Evolutionary conservation across 2,329 filamentous ascomycete genomes (phyloP), one percentile per base, ranked within the genome.

Genomic region (Colletotrichum chrysophilum): DNA sequence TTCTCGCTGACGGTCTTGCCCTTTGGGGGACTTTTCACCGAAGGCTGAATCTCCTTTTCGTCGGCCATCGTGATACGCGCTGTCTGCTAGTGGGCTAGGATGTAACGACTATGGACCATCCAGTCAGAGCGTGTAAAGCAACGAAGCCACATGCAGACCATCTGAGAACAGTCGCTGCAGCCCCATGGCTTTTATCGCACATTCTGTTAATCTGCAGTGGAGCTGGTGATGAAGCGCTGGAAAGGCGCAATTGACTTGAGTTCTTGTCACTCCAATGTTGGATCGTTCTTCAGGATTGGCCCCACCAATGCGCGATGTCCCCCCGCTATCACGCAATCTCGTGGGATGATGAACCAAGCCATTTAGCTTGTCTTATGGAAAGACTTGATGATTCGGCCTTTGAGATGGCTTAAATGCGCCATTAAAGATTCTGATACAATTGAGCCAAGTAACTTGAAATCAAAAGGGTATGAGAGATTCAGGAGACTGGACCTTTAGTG

Each of bases 1-100:
- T 82, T 81, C 64, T 76, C 74, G 16, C 55, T 38, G 12, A 78
- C 76, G 1, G 72, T 75, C 60, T 68, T 75, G 14, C 58, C 72
- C 28, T 75, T 75, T 13, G 58, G 43, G 7, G 56, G 18, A 21
- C 34, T 32, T n/a, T 24, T 69, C 21, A 70, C 70, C 8, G 69
- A 48, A 10, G 36, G 74, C 8, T 66, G 36, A 18, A 21, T 14
- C 56, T 30, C 55, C 14, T 73, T 76, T 14, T 73, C 74, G 55
- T 73, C 65, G n/a, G 74, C 64, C 74, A 76, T 76, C 24, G 4
- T 65, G 9, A 26, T 7, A 3, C 7, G 58, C 43, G 28, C n/a
- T 52, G 43, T 52, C 5, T 52, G 43, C n/a, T 52, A 13, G 4
- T 7, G 2, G 5, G 7, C n/a, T 52, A 1, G 10, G 4, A 21